Evolutionary conservation across 2,329 filamentous ascomycete genomes (phyloP).

Genomic region (Aspergillus tanneri): DNA sequence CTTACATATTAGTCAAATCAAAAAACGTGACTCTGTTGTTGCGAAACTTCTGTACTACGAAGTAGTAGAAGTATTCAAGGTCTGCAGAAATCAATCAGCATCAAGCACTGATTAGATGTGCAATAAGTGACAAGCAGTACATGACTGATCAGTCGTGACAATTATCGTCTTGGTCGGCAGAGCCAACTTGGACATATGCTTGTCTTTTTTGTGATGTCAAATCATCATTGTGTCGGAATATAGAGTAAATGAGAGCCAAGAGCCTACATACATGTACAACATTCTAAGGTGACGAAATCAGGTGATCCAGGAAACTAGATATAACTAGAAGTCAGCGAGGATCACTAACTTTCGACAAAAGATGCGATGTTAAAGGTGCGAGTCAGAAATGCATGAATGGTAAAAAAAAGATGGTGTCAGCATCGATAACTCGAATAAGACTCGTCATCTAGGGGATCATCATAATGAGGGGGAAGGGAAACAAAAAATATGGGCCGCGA

Average conservation of each 20-base stretch:
- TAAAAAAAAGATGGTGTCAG: slow-evolving; percentile 55
- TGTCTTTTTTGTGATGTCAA: slow-evolving; percentile 78
- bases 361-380: slow-evolving; percentile 13
- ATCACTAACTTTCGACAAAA: slow-evolving; percentile 3
- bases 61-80: not conserved
- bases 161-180: slow-evolving; percentile 52
- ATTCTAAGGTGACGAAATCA: not conserved
- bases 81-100: slow-evolving; percentile 31
- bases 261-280: slow-evolving; percentile 27
- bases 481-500: not conserved
- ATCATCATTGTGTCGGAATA: slow-evolving; percentile 67
- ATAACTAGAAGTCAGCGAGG: slow-evolving; percentile 20
- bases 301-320: slow-evolving; percentile 5
- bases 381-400: slow-evolving; percentile 62
- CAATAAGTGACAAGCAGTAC: slow-evolving; percentile 20
- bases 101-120: slow-evolving; percentile 21
- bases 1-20: slow-evolving; percentile 12
- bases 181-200: slow-evolving; percentile 90
- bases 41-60: not conserved
- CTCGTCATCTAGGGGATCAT: slow-evolving; percentile 64
- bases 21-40: not conserved
- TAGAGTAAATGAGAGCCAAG: slow-evolving; percentile 18
- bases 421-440: slow-evolving; percentile 64
- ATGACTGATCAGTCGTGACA: slow-evolving; percentile 50
- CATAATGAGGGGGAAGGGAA: slow-evolving; percentile 31